Percentiles rank a stretch among this genome's conserved stretches.
These are phyloP conservation scores for Botryotinia narcissicola DNA, from an alignment of 2,329 filamentous ascomycete species.

Conservation along the genomic window DNA sequence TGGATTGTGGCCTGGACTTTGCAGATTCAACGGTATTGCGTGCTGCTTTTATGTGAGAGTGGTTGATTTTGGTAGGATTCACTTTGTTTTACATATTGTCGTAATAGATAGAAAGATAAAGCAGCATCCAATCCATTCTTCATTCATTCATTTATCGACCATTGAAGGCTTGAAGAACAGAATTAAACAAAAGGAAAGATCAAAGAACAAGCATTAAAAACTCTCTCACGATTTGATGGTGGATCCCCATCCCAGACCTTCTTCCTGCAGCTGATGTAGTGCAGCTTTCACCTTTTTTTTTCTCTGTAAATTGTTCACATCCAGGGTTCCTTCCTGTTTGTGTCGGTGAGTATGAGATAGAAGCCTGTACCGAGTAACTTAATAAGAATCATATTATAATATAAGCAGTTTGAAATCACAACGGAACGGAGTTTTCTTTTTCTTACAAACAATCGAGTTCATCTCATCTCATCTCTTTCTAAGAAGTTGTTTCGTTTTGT, in stretches of 20 bases:
- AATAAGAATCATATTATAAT: background rate
- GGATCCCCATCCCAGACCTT: background rate
- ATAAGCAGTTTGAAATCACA: background rate
- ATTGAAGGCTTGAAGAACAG: background rate
- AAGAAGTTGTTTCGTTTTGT: background rate
- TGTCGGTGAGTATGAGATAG: background rate
- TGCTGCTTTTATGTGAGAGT: background rate
- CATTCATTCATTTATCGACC: background rate
- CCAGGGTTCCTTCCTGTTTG: slow-evolving; percentile 12
- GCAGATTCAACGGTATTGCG: background rate
- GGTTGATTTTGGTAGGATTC: background rate
- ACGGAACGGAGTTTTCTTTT: background rate
- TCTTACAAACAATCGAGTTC: slow-evolving; percentile 1
- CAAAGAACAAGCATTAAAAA: background rate
- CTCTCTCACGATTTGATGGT: background rate
- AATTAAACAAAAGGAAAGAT: background rate
- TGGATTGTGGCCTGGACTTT: slow-evolving; percentile 1
- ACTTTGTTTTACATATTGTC: too few relatives aligned
- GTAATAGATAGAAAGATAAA: background rate
- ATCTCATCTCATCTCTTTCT: background rate
- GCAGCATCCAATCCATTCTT: background rate
- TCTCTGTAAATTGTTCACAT: background rate
- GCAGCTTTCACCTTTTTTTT: background rate
- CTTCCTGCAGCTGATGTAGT: background rate
- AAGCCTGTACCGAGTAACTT: background rate